Evolutionary conservation across 805 yeast species (phyloP), one percentile per base, ranked within the genome.

Genomic region (Candida argentea): DNA sequence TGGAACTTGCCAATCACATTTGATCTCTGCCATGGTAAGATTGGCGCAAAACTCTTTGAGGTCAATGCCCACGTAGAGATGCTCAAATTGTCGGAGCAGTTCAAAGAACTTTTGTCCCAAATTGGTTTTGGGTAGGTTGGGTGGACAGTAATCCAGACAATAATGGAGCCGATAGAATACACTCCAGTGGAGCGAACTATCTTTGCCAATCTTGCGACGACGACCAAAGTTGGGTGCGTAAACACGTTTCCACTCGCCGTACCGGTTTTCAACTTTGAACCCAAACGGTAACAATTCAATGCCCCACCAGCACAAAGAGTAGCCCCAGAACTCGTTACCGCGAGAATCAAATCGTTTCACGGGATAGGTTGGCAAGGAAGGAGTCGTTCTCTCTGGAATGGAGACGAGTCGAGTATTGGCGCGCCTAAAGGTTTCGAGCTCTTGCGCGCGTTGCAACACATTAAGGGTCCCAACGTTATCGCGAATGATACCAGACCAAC

Each of bases 261-360:
- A 41, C 8, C 31, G 35, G 39, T 67, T 56, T 39, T 73, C 75
- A 23, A 64, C 46, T 37, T 67, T 64, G 16, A 64, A 57, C 0
- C 74, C 74, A 25, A 75, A 41, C 2, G 85, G 84, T n/a, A 77
- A 34, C 10, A 70, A 47, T 38, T 77, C 86, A 8, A 73, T 43
- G 3, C 66, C 3, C 83, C 83, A 76, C 84, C 84, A 77, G 5
- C 56, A 37, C 0, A 70, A 13, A 1, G 62, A 33, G 10, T 28
- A 25, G 5, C 38, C 22, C 1, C 50, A 12, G 3, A 48, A 27
- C 14, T 44, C 46, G 18, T 46, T 46, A 1, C 70, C 72, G 19
- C 63, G 39, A 5, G 65, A 59, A 37, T 59, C 68, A 39, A 48
- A 55, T 6, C 53, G 43, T 4, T 24, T 13, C 5, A 56, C 32